A percentile compares a stretch with the other conserved stretches of the same genome.
phyloP scores from a whole-genome alignment of 306 rosid species.

The Morella rubra region DNA sequence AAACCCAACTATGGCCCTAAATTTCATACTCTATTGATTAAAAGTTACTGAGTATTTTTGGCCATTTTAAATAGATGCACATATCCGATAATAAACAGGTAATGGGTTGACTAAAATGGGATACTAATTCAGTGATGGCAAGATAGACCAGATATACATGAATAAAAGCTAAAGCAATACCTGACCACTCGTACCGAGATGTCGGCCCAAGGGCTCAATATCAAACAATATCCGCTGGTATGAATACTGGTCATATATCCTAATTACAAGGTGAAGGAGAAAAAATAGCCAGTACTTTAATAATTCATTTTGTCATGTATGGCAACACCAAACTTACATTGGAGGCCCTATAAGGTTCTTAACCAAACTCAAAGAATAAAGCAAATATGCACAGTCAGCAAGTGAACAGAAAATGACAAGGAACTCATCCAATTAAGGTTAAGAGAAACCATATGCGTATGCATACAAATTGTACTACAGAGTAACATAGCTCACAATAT shows the following conservation, averaged over 20 bases:
- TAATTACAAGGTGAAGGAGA: constrained; percentile 33
- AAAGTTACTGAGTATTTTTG: neutral
- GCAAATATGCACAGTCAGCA: neutral
- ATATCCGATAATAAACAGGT: constrained; percentile 11
- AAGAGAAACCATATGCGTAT: constrained; percentile 2
- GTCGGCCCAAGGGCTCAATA: constrained; percentile 79
- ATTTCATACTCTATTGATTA: neutral
- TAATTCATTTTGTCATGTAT: neutral
- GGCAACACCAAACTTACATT: neutral
- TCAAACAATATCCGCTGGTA: constrained; percentile 90
- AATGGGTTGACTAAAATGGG: neutral
- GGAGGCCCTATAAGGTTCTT: constrained; percentile 15
- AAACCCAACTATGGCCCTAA: neutral
- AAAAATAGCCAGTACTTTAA: neutral
- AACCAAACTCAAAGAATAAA: constrained; percentile 2
- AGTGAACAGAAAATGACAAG: constrained; percentile 13
- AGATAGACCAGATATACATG: constrained; percentile 21
- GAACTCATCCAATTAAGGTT: constrained; percentile 1
- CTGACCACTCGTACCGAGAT: constrained; percentile 98
- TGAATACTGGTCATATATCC: constrained; percentile 84
- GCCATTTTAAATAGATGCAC: neutral
- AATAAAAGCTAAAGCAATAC: constrained; percentile 38
- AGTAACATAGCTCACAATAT: constrained; percentile 1
- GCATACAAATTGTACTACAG: constrained; percentile 7
- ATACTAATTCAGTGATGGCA: constrained; percentile 10